Evolutionary conservation across 2,329 filamentous ascomycete species (phyloP).

Genomic region (Neodidymelliopsis sp.): DNA sequence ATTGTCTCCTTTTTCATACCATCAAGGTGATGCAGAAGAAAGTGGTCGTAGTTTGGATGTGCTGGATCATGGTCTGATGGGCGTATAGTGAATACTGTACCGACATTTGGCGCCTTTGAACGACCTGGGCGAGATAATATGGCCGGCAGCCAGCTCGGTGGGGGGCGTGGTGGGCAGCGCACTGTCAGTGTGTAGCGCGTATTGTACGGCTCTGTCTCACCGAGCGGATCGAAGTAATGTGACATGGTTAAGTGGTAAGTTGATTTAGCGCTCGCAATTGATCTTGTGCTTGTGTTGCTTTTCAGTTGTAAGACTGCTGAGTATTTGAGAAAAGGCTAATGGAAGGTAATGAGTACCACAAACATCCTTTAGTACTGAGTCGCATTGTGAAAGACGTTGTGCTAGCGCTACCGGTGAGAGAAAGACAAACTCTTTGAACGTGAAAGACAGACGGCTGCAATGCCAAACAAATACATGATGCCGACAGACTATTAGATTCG

Average conservation of each 20-base stretch:
- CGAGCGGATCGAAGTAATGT: conserved; percentile 29
- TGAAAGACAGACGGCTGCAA: no score
- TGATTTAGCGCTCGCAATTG: neutral
- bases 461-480: no score
- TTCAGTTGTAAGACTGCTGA: no score
- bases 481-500: no score
- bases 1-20: conserved; percentile 25
- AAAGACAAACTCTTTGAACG: no score
- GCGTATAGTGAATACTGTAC: conserved; percentile 13
- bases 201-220: conserved; percentile 27
- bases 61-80: conserved; percentile 14
- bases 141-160: conserved; percentile 23
- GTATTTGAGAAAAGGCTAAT: no score
- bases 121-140: conserved; percentile 23
- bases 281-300: neutral
- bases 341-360: no score
- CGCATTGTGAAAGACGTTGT: no score
- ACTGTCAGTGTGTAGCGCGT: conserved; percentile 36
- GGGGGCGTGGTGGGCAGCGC: conserved; percentile 27
- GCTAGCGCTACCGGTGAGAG: no score
- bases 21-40: conserved; percentile 22
- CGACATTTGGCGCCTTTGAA: conserved; percentile 3
- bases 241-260: neutral
- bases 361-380: no score
- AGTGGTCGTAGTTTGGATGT: conserved; percentile 24